Base-by-base conservation (phyloP, 768 basidiomycete species). In the Pleurotus eryngii region DNA sequence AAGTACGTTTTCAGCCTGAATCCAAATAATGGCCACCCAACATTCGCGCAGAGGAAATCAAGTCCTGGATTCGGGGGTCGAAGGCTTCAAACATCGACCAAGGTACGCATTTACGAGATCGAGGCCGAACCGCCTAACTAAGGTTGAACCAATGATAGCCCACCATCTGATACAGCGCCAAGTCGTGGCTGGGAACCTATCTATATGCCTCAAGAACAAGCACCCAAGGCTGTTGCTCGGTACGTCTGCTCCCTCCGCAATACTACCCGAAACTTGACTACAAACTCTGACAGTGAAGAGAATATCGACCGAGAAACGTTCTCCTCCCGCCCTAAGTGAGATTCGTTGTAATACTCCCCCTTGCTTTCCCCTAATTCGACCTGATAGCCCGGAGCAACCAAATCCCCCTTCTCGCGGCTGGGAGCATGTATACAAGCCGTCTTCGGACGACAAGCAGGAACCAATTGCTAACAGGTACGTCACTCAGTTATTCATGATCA, bases 131-230 rank as follows among this genome's bases (percentile, higher is more conserved):
- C n/a, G 15, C 27, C 8, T 8, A 45, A 45, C 14, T 22, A 15
- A 17, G 24, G 24, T 26, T 45, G 43, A 17, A 9, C 9, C 30
- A 9, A 9, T 3, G 11, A 26, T 26, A 50, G 49, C n/a, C 49
- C 49, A 4, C 49, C 49, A 6, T 17, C 24, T n/a, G 49, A 12
- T 7, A 18, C 24, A n/a, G 26, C 9, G 2, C 49, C 49, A 15
- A 30, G 26, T n/a, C 49, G 49, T 17, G 49, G 49, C n/a, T 50
- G 49, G 49, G 49, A 50, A 15, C 49, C 49, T 3, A 50, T 50
- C 2, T 50, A 50, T 35, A 50, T 30, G 17, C 49, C 22, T 50
- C 26, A 37, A n/a, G 22, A 26, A 20, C 47, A 49, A 7, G 47
- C 17, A 11, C 49, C 49, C 5, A 2, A 35, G 8, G 30, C 30